Conservation (phyloP, 768 basidiomycete species). For the Kwoniella dejecticola region DNA sequence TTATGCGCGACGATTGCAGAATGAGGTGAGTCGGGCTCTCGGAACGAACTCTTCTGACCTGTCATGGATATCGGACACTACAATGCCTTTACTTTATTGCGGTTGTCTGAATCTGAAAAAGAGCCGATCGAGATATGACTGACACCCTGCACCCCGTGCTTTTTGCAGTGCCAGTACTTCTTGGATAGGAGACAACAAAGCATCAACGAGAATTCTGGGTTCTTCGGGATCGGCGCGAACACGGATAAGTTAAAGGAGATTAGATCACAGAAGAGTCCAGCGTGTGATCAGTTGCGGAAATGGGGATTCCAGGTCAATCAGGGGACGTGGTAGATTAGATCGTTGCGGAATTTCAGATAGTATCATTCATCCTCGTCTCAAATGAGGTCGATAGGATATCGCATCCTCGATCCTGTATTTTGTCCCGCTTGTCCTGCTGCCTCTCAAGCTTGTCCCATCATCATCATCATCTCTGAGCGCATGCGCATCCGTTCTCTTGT, state of each 20-base stretch:
- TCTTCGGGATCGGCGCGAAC: slow-evolving; percentile 90
- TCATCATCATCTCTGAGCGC: no score
- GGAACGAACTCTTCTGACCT: no score
- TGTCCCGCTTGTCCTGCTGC: no score
- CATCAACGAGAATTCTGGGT: slow-evolving; percentile 75
- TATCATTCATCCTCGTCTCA: no score
- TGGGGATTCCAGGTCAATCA: slow-evolving; percentile 33
- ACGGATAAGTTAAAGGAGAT: slow-evolving; percentile 83
- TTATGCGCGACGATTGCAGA: slow-evolving; percentile 71
- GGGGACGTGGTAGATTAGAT: neutral
- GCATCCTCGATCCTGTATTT: no score
- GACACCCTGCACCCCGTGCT: neutral
- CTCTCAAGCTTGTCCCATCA: no score
- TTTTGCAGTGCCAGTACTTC: slow-evolving; percentile 66
- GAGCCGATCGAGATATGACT: no score
- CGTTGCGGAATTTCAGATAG: no score
- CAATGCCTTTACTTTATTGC: neutral
- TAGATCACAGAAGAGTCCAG: slow-evolving; percentile 68
- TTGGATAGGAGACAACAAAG: slow-evolving; percentile 68
- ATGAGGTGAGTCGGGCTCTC: slow-evolving; percentile 51
- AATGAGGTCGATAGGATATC: no score
- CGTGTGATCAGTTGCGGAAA: slow-evolving; percentile 63
- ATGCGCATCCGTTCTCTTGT: no score
- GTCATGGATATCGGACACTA: no score
- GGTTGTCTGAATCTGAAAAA: neutral